Evolutionary conservation across 768 basidiomycete genomes (phyloP).

Genomic region (Serendipita indica): DNA sequence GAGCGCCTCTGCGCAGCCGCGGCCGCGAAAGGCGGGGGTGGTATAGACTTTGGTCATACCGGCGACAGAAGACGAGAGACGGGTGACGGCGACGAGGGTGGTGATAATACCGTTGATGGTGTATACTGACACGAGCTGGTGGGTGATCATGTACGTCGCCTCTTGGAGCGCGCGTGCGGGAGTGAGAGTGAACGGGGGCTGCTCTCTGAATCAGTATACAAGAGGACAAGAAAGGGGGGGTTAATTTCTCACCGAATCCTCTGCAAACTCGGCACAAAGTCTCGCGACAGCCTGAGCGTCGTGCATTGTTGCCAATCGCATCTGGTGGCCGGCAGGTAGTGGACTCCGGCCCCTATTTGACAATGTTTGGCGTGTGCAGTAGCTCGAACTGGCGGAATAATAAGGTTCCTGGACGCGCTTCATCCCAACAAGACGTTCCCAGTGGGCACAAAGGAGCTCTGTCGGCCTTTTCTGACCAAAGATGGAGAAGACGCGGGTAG

Average conservation of each 20-base stretch:
- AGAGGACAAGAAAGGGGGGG: constrained; percentile 10
- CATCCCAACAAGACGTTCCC: constrained; percentile 35
- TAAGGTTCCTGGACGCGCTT: constrained; percentile 30
- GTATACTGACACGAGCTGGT: constrained; percentile 46
- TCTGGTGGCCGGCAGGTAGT: constrained; percentile 25
- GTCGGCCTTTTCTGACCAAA: constrained; percentile 33
- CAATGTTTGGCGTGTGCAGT: constrained; percentile 36
- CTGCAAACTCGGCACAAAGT: constrained; percentile 43
- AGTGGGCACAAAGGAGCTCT: constrained; percentile 28
- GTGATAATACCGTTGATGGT: constrained; percentile 34
- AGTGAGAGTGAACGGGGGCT: constrained; percentile 44
- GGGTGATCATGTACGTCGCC: constrained; percentile 34
- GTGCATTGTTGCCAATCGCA: constrained; percentile 30
- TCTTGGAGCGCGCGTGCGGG: constrained; percentile 32
- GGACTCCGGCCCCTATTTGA: constrained; percentile 13
- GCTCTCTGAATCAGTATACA: constrained; percentile 8
- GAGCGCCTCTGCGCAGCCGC: constrained; percentile 46
- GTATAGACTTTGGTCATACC: constrained; percentile 66
- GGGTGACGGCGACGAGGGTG: constrained; percentile 52
- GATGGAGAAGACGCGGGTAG: constrained; percentile 35
- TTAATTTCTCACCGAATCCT: constrained; percentile 35
- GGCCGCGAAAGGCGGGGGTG: constrained; percentile 33
- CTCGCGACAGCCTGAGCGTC: constrained; percentile 32
- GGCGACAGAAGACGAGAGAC: constrained; percentile 38
- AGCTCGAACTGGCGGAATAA: constrained; percentile 45